phyloP scores from a whole-genome alignment of 1,284 basidiomycete species.

The Fomitiporia mediterranea region DNA sequence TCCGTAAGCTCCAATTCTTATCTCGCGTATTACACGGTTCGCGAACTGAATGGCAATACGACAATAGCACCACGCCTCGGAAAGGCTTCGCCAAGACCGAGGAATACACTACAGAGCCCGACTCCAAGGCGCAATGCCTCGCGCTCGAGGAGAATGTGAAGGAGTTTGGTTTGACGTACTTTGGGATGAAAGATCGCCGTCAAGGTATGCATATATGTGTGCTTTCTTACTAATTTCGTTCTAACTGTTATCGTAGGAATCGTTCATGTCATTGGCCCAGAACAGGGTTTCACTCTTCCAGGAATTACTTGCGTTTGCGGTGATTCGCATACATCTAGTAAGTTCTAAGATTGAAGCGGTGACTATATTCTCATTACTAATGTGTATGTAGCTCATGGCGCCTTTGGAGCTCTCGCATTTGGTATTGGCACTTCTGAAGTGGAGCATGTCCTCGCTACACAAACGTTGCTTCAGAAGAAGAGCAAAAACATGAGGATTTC shows the following conservation, averaged over 20 bases:
- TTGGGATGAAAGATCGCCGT: slow-evolving; percentile 87
- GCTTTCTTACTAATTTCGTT: background rate
- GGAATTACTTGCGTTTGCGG: slow-evolving; percentile 96
- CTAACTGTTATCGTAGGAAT: slow-evolving; percentile 53
- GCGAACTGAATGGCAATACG: background rate
- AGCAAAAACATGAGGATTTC: slow-evolving; percentile 95
- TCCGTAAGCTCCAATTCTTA: slow-evolving; percentile 57
- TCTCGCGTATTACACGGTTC: background rate
- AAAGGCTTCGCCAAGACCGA: slow-evolving; percentile 77
- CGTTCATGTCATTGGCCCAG: slow-evolving; percentile 94
- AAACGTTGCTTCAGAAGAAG: slow-evolving; percentile 89
- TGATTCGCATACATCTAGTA: slow-evolving; percentile 91
- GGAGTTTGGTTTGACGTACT: slow-evolving; percentile 93
- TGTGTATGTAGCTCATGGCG: slow-evolving; percentile 79
- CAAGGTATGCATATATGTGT: slow-evolving; percentile 53
- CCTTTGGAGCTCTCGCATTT: slow-evolving; percentile 93
- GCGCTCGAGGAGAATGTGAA: slow-evolving; percentile 95
- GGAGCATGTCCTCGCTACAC: slow-evolving; percentile 95
- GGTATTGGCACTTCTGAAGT: slow-evolving; percentile 97
- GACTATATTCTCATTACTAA: slow-evolving; percentile 36
- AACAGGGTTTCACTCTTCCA: slow-evolving; percentile 94
- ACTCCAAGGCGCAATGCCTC: slow-evolving; percentile 87
- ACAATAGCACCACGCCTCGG: slow-evolving; percentile 73
- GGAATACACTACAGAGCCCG: slow-evolving; percentile 83
- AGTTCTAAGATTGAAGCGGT: background rate